Evolutionary conservation across 2,329 filamentous ascomycete genomes (phyloP), one percentile per base, ranked within the genome.

Genomic region (Talaromyces verruculosus): DNA sequence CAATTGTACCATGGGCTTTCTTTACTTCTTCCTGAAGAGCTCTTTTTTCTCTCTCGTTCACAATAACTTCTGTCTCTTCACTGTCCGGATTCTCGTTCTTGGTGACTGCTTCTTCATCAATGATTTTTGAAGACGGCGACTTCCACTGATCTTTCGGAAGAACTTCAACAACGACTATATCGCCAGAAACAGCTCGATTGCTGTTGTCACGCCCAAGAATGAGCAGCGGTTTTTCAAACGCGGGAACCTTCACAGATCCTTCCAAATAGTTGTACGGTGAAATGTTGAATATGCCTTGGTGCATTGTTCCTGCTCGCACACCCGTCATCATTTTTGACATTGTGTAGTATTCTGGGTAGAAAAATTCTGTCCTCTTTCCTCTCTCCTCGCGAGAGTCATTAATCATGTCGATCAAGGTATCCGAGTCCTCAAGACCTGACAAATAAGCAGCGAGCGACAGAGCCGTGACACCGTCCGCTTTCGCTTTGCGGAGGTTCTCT

Each of bases 201-300:
- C 96, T 97, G 78, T 96, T 97, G 74, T 99, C 95, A 67, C 95
- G 87, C 13, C 95, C 95, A 17, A 98, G 84, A 57, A 99, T 86
- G 17, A 99, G 84, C 35, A 99, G 85, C 1, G 93, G 86, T 73
- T 95, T 96, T 67, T 95, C 90, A 73, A 99, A 99, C 4, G 93
- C 88, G 0, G 93, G 88, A 0, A 96, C 93, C 72, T 94, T 90
- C 68, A 98, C 91, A 0, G 92, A 93, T 1, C 92, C 95, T 77
- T 99, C 95, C 11, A 99, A 84, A 72, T 98, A 99, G 81, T 99
- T 99, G 84, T 98, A 99, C 0, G 92, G 92, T 7, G 95, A 98
- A 33, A 98, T 92, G 74, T 93, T 97, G 82, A 97, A 99, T 28
- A 91, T 89, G 6, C 95, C 95, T 79, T 99, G 94, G 76, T 99